A percentile compares a stretch with the other conserved stretches of the same genome.
Conservation (phyloP, 441 rosid genomes). For the Isatis lusitanica region DNA sequence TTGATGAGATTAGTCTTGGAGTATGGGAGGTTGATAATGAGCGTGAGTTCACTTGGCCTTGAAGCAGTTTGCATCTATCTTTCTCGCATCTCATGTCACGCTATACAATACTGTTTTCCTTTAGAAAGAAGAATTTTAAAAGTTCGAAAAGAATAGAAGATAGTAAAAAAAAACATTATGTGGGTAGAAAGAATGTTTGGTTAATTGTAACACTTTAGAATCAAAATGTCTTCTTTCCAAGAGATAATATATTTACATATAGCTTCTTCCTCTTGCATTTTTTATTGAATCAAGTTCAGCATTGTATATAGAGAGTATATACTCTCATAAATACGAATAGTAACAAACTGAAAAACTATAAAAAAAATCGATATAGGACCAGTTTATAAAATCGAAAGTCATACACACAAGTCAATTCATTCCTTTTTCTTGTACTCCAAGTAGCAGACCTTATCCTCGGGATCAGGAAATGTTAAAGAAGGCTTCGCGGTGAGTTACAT, state of each 20-base stretch:
- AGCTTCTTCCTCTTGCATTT: not conserved
- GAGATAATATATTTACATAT: not conserved
- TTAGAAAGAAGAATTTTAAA: constrained; percentile 16
- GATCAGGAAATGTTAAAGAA: too few relatives aligned
- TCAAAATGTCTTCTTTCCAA: constrained; percentile 15
- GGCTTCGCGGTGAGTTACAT: too few relatives aligned
- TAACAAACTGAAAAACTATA: too few relatives aligned
- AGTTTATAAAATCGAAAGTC: too few relatives aligned
- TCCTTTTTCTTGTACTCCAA: too few relatives aligned
- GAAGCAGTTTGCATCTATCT: constrained; percentile 26
- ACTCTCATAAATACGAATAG: too few relatives aligned
- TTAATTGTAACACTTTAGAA: not conserved
- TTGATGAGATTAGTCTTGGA: constrained; percentile 67
- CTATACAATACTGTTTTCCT: not conserved
- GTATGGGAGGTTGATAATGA: constrained; percentile 59
- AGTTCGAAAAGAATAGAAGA: constrained; percentile 6
- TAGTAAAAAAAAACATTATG: constrained; percentile 4
- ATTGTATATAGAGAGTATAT: too few relatives aligned
- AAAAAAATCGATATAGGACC: too few relatives aligned
- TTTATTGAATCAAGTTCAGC: too few relatives aligned
- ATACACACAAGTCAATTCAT: too few relatives aligned
- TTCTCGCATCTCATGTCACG: not conserved
- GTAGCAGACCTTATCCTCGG: too few relatives aligned
- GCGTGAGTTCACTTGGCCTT: constrained; percentile 55
- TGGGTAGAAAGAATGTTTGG: constrained; percentile 11